Conservation (phyloP, 1,284 basidiomycete species). For the Wolfiporia cocos region DNA sequence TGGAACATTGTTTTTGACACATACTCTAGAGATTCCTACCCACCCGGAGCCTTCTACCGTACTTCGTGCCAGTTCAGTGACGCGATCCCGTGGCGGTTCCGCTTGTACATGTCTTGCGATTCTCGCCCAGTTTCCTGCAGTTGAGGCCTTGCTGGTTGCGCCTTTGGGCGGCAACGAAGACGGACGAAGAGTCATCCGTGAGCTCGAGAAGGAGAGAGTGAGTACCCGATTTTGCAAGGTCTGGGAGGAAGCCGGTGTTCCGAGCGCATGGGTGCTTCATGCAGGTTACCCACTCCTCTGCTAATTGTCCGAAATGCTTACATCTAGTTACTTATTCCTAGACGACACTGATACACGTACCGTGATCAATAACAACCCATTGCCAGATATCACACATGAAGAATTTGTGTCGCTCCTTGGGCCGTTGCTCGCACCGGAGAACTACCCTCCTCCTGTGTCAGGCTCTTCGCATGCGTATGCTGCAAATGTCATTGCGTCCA, state of each 20-base stretch:
- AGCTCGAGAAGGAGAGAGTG: conserved; percentile 62
- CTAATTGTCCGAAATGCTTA: not conserved
- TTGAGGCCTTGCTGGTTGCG: conserved; percentile 67
- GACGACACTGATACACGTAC: conserved; percentile 56
- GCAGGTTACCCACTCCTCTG: conserved; percentile 39
- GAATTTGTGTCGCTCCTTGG: conserved; percentile 75
- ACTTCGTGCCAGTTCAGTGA: conserved; percentile 64
- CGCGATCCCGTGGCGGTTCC: conserved; percentile 60
- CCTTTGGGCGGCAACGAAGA: conserved; percentile 68
- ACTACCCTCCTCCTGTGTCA: too few relatives aligned
- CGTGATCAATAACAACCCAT: conserved; percentile 78
- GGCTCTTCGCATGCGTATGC: conserved; percentile 26
- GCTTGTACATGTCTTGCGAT: conserved; percentile 66
- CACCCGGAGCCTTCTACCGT: conserved; percentile 55
- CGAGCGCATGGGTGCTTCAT: conserved; percentile 76
- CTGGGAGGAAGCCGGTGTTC: conserved; percentile 64
- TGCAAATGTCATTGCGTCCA: conserved; percentile 17
- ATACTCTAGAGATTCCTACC: conserved; percentile 54
- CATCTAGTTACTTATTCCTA: conserved; percentile 24
- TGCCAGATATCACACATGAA: conserved; percentile 78
- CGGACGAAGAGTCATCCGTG: conserved; percentile 51
- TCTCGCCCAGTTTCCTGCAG: conserved; percentile 59
- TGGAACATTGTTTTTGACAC: conserved; percentile 72
- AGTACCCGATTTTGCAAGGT: conserved; percentile 69
- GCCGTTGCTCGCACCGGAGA: conserved; percentile 72